Percentiles rank a stretch among this genome's conserved stretches.
Evolutionary conservation across 768 basidiomycete species (phyloP).

Genomic region (Lactarius deliciosus): DNA sequence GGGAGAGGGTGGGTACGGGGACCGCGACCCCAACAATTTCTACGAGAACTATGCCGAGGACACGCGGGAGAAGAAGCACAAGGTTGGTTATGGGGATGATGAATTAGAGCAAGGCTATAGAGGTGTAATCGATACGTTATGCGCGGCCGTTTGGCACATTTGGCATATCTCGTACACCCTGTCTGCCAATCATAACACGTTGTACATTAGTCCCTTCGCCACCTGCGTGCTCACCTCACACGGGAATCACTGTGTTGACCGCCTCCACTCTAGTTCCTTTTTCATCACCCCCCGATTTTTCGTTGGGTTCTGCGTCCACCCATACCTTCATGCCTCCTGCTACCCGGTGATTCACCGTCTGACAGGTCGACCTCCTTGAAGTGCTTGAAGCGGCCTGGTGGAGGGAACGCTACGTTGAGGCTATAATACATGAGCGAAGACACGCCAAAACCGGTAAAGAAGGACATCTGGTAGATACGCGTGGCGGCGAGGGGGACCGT

Average conservation of each 20-base stretch:
- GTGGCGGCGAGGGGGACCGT: slow-evolving; percentile 66
- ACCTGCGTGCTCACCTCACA: not conserved
- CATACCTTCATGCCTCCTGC: not conserved
- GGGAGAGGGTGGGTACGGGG: slow-evolving; percentile 36
- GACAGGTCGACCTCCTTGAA: slow-evolving; percentile 64
- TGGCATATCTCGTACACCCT: not conserved
- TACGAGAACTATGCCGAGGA: slow-evolving; percentile 81
- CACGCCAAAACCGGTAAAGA: slow-evolving; percentile 80
- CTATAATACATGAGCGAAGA: slow-evolving; percentile 62
- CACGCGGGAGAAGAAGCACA: slow-evolving; percentile 38
- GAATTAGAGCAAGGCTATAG: not conserved
- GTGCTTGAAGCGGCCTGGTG: slow-evolving; percentile 45
- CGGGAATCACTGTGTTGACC: not conserved
- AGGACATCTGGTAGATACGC: slow-evolving; percentile 73
- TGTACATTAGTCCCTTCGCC: not conserved
- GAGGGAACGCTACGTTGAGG: slow-evolving; percentile 61
- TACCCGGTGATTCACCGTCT: not conserved
- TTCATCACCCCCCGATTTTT: not conserved
- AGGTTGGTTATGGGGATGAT: slow-evolving; percentile 12
- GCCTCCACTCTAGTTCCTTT: not conserved
- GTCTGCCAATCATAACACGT: not conserved
- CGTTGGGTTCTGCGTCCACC: not conserved
- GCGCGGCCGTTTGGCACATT: not conserved
- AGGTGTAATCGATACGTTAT: not conserved
- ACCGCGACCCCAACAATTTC: slow-evolving; percentile 69